phyloP scores from a whole-genome alignment of 2,329 filamentous ascomycete genomes.

The Aureobasidium sp. region DNA sequence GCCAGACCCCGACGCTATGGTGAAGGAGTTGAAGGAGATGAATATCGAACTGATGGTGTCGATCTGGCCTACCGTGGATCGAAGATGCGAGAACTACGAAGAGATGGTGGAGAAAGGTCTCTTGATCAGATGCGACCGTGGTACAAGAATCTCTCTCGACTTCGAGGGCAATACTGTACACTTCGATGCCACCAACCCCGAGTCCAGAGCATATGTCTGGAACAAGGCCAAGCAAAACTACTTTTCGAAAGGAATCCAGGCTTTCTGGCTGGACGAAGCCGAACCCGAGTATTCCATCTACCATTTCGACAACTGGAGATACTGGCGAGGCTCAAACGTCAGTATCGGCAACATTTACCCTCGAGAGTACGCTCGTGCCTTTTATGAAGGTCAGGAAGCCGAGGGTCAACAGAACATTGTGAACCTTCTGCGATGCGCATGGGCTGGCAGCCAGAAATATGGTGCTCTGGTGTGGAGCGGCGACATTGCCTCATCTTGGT shows the following conservation, averaged over 20 bases:
- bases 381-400: slow-evolving; percentile 51
- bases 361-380: slow-evolving; percentile 50
- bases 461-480: slow-evolving; percentile 61
- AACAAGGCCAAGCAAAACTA: slow-evolving; percentile 53
- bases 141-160: slow-evolving; percentile 52
- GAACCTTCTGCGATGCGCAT: slow-evolving; percentile 52
- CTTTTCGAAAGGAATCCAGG: slow-evolving; percentile 53
- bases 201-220: slow-evolving; percentile 54
- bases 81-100: slow-evolving; percentile 50
- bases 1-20: slow-evolving; percentile 60
- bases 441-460: slow-evolving; percentile 56
- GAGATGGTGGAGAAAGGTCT: slow-evolving; percentile 57
- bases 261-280: slow-evolving; percentile 65
- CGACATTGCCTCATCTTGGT: slow-evolving; percentile 60
- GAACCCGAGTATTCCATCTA: slow-evolving; percentile 60
- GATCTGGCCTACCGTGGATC: slow-evolving; percentile 62
- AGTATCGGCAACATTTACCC: slow-evolving; percentile 57
- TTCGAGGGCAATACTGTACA: slow-evolving; percentile 54
- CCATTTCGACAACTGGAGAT: slow-evolving; percentile 61
- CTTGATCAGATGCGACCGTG: slow-evolving; percentile 55
- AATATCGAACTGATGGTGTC: slow-evolving; percentile 62
- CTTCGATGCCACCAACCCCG: slow-evolving; percentile 58
- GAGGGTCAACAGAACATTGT: slow-evolving; percentile 52
- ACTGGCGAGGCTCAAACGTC: slow-evolving; percentile 49
- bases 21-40: slow-evolving; percentile 52